phyloP scores from a whole-genome alignment of 2,329 filamentous ascomycete species.

The Aspergillus alliaceus region DNA sequence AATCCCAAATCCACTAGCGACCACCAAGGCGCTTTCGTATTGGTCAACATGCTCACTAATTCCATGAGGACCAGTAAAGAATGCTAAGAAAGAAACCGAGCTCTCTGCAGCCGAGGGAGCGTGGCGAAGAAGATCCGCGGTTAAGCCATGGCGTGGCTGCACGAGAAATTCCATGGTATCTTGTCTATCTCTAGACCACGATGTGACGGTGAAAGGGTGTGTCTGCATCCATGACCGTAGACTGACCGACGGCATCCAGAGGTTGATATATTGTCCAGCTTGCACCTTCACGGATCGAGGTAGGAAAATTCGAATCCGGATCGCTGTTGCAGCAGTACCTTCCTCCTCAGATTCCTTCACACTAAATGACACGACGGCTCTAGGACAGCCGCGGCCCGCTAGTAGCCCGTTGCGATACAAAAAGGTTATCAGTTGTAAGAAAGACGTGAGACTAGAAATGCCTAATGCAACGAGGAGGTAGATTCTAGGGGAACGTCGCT shows the following conservation, averaged over 20 bases:
- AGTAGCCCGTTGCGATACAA: conserved; percentile 23
- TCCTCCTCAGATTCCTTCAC: conserved; percentile 8
- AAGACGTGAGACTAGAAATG: conserved; percentile 16
- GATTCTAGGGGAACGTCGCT: conserved; percentile 9
- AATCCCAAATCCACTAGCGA: conserved; percentile 35
- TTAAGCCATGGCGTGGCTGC: conserved; percentile 28
- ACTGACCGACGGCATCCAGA: conserved; percentile 29
- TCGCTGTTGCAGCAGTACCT: conserved; percentile 4
- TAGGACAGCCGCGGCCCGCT: conserved; percentile 15
- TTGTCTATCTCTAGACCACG: conserved; percentile 24
- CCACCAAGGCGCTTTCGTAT: conserved; percentile 34
- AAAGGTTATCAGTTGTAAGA: conserved; percentile 18
- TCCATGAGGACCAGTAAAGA: conserved; percentile 36
- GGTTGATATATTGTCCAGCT: conserved; percentile 30
- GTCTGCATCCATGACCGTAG: conserved; percentile 24
- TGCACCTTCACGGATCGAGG: conserved; percentile 20
- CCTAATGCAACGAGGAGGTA: conserved; percentile 21
- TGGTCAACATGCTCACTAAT: conserved; percentile 24
- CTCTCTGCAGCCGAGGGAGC: conserved; percentile 5
- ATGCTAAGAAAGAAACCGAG: conserved; percentile 22
- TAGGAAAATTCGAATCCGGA: conserved; percentile 21
- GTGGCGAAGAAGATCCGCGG: conserved; percentile 22
- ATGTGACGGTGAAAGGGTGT: conserved; percentile 27
- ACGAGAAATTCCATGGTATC: conserved; percentile 34
- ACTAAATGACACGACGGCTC: conserved; percentile 21